Evolutionary conservation across 257 asterid genomes (phyloP), one percentile per base, ranked within the genome.

Genomic region (Schizonepeta tenuifolia): DNA sequence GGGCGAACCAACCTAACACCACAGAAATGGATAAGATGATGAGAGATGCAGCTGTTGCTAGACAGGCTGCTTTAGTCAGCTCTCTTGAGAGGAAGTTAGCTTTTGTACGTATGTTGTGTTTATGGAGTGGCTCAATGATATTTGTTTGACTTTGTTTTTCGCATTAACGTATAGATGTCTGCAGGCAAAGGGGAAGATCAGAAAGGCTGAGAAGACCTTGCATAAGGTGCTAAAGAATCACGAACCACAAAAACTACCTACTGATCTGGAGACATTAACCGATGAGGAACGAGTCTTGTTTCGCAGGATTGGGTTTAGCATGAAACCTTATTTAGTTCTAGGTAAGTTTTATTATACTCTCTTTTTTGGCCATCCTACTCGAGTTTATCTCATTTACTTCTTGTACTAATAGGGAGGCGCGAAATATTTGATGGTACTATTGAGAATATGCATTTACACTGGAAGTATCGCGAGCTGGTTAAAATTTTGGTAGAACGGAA

Each of bases 371-470:
- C 58, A 55, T 20, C 50, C 41, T 60, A 28, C 14, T 46, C 50
- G 51, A 75, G 44, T 24, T 18, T 17, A 64, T 69, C 75, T 54
- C 61, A 56, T 63, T 43, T 36, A 9, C 22, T 53, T 21, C 17
- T 80, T 73, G 46, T 70, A 21, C 40, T 73, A 76, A 50, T 62
- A 93, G 98, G 98, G 76, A 89, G 97, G 83, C 84, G 97, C 58
- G 97, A 81, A 43, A 74, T 94, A 35, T 94, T 91, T 69, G 97
- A 84, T 71, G 99, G 99, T 15, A 89, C 89, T 43, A 86, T 91
- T n/a, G 97, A 94, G 76, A 94, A 94, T 78, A 89, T 94, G 87
- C 99, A 94, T 82, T 81, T 89, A 59, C 98, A 94, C 72, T 94
- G 98, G 98, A 94, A 88, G 81, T 87, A 85, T 75, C 81, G 97